These are phyloP conservation scores for Carex arenaria DNA, from an alignment of 202 grass and related monocot species.

Conservation along the genomic window DNA sequence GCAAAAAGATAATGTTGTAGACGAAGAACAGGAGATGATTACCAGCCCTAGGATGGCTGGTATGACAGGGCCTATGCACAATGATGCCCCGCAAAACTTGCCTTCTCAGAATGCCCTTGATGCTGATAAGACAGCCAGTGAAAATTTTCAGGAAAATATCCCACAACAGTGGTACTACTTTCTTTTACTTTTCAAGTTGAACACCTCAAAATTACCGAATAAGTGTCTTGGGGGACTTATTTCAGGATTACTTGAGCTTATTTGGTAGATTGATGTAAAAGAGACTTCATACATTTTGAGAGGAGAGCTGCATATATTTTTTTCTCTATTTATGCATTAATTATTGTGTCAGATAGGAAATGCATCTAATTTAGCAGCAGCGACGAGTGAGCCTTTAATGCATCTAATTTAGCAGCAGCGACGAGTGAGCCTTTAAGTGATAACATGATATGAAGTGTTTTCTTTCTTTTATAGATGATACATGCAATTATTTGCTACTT, in stretches of 20 bases:
- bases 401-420: too few species aligned
- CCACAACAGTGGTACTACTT: background rate
- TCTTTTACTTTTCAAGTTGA: background rate
- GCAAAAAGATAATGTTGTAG: background rate
- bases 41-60: background rate
- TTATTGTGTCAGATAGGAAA: background rate
- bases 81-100: background rate
- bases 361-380: background rate
- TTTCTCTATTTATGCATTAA: background rate
- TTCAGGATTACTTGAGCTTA: background rate
- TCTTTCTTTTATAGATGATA: background rate
- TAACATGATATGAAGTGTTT: background rate
- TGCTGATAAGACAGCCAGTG: background rate
- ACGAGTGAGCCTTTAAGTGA: slow-evolving; percentile 7
- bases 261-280: background rate
- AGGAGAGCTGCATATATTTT: background rate
- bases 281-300: slow-evolving; percentile 1
- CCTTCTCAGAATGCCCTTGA: background rate
- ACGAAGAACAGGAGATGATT: slow-evolving; percentile 3
- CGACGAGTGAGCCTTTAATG: background rate
- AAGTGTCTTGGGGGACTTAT: background rate
- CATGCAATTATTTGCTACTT: background rate
- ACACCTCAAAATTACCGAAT: background rate
- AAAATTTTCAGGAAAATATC: background rate
- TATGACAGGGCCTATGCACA: background rate